Conservation (phyloP, 257 asterid genomes). For the Przewalskia tangutica region DNA sequence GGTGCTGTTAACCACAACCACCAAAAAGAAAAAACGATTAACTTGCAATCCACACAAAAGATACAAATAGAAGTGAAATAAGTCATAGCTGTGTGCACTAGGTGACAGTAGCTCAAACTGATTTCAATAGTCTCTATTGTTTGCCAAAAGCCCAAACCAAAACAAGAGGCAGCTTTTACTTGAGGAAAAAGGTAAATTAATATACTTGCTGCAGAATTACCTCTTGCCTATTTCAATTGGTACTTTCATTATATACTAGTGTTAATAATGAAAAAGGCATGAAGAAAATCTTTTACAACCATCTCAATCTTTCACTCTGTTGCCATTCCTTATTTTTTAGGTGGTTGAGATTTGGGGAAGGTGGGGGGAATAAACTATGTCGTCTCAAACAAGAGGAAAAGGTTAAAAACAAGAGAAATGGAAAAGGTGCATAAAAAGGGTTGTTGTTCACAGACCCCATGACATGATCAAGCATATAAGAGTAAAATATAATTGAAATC, state of each 20-base stretch:
- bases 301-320: background rate
- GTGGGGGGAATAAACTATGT: background rate
- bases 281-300: background rate
- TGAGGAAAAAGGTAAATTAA: background rate
- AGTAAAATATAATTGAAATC: background rate
- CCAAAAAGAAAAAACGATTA: background rate
- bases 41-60: background rate
- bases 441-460: background rate
- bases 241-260: background rate
- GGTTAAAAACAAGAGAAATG: background rate
- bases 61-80: background rate
- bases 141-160: background rate
- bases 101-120: background rate
- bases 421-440: background rate
- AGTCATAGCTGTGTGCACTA: background rate
- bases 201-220: background rate
- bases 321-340: background rate
- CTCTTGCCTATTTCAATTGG: background rate
- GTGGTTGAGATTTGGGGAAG: background rate
- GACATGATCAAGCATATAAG: background rate
- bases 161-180: background rate
- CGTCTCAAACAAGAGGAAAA: background rate
- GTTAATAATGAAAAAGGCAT: background rate
- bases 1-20: conserved; percentile 56
- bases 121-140: background rate